Evolutionary conservation across 2,329 filamentous ascomycete species (phyloP).

Genomic region (Curvularia spicifera): DNA sequence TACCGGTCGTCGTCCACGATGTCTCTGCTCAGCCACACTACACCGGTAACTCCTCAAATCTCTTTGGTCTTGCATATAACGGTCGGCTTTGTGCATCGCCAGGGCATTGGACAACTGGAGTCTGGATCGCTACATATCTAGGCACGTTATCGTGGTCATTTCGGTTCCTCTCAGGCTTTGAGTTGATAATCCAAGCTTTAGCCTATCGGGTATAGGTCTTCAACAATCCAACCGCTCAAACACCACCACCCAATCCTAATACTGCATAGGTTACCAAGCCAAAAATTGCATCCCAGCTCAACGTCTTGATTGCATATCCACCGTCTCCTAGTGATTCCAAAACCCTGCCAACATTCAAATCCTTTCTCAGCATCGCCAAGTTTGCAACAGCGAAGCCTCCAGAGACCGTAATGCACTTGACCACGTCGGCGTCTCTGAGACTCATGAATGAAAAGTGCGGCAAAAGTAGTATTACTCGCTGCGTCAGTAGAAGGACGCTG

Average conservation of each 20-base stretch:
- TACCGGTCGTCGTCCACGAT: too few relatives aligned
- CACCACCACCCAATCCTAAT: slow-evolving; percentile 36
- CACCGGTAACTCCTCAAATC: too few relatives aligned
- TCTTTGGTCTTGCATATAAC: too few relatives aligned
- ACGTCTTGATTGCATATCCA: slow-evolving; percentile 29
- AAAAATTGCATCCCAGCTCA: slow-evolving; percentile 39
- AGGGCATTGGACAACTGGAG: too few relatives aligned
- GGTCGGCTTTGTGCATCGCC: too few relatives aligned
- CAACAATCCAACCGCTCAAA: slow-evolving; percentile 16
- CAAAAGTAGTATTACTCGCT: slow-evolving; percentile 31
- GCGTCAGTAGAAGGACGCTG: slow-evolving; percentile 25
- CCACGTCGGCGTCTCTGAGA: slow-evolving; percentile 23
- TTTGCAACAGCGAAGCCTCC: slow-evolving; percentile 36
- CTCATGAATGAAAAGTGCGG: slow-evolving; percentile 30
- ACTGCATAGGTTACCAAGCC: slow-evolving; percentile 24
- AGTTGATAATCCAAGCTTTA: neutral
- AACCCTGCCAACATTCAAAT: slow-evolving; percentile 14
- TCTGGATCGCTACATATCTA: too few relatives aligned
- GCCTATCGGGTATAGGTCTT: neutral
- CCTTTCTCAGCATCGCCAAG: slow-evolving; percentile 28
- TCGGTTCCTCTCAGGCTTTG: too few relatives aligned
- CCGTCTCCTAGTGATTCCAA: slow-evolving; percentile 16
- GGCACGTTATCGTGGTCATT: too few relatives aligned
- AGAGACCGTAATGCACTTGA: slow-evolving; percentile 32
- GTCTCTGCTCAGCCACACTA: too few relatives aligned